Percentiles rank a stretch among this genome's conserved stretches.
phyloP scores from a whole-genome alignment of 306 rosid genomes.

The Vigna reflexopilosa region DNA sequence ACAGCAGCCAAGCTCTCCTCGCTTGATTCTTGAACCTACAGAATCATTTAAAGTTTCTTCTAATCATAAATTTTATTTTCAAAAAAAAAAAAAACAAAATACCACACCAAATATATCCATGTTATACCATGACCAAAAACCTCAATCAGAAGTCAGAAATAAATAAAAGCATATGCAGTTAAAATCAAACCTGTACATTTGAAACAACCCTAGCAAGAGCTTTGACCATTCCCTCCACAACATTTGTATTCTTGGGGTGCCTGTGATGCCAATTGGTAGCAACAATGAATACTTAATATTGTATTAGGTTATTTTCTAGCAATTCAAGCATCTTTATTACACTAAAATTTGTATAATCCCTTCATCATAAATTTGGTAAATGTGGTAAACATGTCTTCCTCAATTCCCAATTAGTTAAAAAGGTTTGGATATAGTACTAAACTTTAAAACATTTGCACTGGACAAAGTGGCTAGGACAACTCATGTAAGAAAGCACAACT shows the following conservation, averaged over 20 bases:
- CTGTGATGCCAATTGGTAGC: conserved; percentile 53
- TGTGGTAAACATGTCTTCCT: background rate
- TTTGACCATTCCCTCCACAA: conserved; percentile 96
- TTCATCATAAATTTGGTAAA: background rate
- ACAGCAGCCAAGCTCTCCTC: conserved; percentile 99
- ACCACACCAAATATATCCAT: conserved; percentile 19
- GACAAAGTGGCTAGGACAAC: conserved; percentile 18
- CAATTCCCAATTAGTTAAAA: conserved; percentile 17
- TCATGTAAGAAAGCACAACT: conserved; percentile 10
- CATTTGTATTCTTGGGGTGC: conserved; percentile 94
- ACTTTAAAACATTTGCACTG: conserved; percentile 18
- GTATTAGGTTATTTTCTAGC: conserved; percentile 8
- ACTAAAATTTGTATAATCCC: background rate
- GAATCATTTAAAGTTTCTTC: conserved; percentile 42
- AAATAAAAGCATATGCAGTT: conserved; percentile 22
- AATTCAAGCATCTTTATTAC: background rate
- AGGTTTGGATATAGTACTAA: conserved; percentile 8
- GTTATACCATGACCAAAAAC: conserved; percentile 25
- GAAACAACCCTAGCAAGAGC: conserved; percentile 96
- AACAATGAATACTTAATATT: conserved; percentile 14
- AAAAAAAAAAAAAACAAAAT: conserved; percentile 25
- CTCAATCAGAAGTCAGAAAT: background rate
- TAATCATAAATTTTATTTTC: conserved; percentile 29
- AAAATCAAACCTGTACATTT: conserved; percentile 74
- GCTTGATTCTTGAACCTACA: conserved; percentile 83